Conservation (phyloP, 345 rosid species). For the Alliaria petiolata region DNA sequence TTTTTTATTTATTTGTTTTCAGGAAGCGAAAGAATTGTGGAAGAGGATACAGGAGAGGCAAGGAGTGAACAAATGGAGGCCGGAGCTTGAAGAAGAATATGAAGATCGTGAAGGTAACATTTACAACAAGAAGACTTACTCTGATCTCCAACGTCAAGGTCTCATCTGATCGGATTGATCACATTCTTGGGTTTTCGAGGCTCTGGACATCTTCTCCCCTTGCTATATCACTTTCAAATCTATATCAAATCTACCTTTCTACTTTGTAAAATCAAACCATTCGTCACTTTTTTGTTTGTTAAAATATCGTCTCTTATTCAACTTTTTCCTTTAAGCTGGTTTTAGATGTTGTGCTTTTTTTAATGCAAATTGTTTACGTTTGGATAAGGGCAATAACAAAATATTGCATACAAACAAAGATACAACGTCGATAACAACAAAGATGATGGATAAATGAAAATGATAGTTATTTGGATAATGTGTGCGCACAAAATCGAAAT, state of each 20-base stretch:
- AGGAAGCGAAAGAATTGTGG: constrained; percentile 99
- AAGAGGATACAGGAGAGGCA: constrained; percentile 79
- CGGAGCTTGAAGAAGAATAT: constrained; percentile 99
- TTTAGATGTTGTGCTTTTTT: too few species aligned
- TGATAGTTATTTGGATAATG: background rate
- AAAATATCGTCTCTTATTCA: background rate
- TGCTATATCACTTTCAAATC: background rate
- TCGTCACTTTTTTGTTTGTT: background rate
- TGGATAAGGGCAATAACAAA: background rate
- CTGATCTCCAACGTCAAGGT: constrained; percentile 98
- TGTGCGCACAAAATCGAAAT: background rate
- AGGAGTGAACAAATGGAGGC: constrained; percentile 96
- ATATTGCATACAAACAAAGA: too few species aligned
- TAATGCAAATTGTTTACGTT: background rate
- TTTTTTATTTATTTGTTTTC: constrained; percentile 4
- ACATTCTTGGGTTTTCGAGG: background rate
- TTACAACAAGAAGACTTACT: constrained; percentile 93
- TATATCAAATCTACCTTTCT: background rate
- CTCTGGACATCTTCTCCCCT: background rate
- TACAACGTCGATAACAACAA: background rate
- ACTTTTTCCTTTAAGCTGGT: background rate
- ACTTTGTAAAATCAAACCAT: constrained; percentile 14
- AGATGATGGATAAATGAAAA: too few species aligned
- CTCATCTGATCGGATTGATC: constrained; percentile 60
- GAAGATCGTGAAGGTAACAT: constrained; percentile 98